These are phyloP conservation scores for Piloderma croceum DNA, from an alignment of 768 basidiomycete genomes.

Conservation along the genomic window DNA sequence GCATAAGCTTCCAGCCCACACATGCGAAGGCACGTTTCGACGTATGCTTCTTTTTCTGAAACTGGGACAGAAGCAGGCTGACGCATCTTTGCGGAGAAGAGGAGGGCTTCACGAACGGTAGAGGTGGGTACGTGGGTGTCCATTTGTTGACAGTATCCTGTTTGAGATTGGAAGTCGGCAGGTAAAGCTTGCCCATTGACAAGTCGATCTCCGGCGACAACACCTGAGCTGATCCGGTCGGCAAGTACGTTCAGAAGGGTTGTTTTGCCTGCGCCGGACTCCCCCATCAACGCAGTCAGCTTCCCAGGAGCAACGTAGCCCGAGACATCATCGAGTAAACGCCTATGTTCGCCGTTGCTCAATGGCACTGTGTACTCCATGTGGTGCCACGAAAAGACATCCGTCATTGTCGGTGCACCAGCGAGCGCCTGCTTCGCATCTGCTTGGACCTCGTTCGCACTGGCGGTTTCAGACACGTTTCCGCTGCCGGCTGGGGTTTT, in stretches of 20 bases:
- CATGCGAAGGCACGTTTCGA: conserved; percentile 46
- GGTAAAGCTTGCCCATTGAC: conserved; percentile 52
- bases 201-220: conserved; percentile 45
- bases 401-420: conserved; percentile 39
- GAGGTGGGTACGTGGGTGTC: conserved; percentile 71
- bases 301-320: conserved; percentile 81
- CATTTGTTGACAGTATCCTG: conserved; percentile 83
- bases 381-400: conserved; percentile 79
- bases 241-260: conserved; percentile 54
- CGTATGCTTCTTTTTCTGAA: conserved; percentile 72
- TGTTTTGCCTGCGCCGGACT: conserved; percentile 43
- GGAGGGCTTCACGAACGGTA: conserved; percentile 77
- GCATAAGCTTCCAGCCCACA: conserved; percentile 58
- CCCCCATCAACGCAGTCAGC: conserved; percentile 74
- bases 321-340: conserved; percentile 64
- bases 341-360: conserved; percentile 35
- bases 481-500: conserved; percentile 18
- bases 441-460: conserved; percentile 2
- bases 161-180: conserved; percentile 59
- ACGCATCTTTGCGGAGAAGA: conserved; percentile 74
- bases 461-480: background rate
- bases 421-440: conserved; percentile 28
- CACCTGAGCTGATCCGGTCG: conserved; percentile 41
- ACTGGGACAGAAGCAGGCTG: conserved; percentile 62
- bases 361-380: conserved; percentile 62